Evolutionary conservation across 495 filamentous ascomycete genomes (phyloP), one percentile per base, ranked within the genome.

Genomic region (Rhizodiscina lignyota): DNA sequence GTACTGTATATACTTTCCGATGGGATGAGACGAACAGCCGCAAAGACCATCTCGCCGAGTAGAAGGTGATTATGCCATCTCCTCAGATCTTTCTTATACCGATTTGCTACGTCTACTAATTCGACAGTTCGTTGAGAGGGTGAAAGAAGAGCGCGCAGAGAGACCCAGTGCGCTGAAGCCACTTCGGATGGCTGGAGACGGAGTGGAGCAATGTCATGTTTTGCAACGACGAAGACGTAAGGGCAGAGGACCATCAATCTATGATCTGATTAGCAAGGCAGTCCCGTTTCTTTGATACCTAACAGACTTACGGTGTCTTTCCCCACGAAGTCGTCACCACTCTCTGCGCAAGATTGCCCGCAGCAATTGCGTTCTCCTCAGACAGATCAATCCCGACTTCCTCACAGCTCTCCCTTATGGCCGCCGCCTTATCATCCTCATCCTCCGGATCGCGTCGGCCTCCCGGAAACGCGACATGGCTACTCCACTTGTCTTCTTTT

Each of bases 201-300:
- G 12, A 84, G 59, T 5, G 67, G 54, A 1, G 76, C 72, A 6
- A 70, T 57, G 21, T 67, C 56, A 27, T 65, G 66, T 18, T 60
- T 62, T 10, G 70, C 77, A 21, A 70, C 51, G 17, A 86, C 56
- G 48, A 74, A 84, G 30, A 86, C 59, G 50, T 77, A 84, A 0
- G 79, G 77, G 40, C 77, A 83, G 4, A 85, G 67, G 2, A 84
- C 75, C 77, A 85, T 82, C 21, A 85, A 51, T 16, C 75, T 80
- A 38, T 27, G 18, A 21, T 36, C n/a, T 34, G 41, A 16, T 34
- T 39, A 41, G 35, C 5, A 10, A 34, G 42, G 27, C 18, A 40
- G 36, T 18, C n/a, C n/a, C n/a, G n/a, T n/a, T n/a, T n/a, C n/a
- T n/a, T n/a, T n/a, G n/a, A n/a, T n/a, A n/a, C n/a, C n/a, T n/a